Percentiles rank a stretch among this genome's conserved stretches.
Evolutionary conservation across 768 basidiomycete species (phyloP).

Genomic region (Pleurotus djamor): DNA sequence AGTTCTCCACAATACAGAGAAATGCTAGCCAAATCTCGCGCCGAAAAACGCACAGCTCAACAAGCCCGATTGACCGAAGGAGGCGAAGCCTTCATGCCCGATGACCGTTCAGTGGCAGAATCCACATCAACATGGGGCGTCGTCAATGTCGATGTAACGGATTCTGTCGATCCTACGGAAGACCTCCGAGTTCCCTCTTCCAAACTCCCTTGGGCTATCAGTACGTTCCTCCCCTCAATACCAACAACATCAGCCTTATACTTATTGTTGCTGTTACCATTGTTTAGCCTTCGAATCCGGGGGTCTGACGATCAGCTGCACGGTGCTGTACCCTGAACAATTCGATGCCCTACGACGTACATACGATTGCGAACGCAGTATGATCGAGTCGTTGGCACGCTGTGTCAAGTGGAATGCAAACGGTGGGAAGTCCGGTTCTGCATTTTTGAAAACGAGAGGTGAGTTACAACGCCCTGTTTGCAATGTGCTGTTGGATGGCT

Average conservation of each 20-base stretch:
- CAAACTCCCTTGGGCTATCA: conserved; percentile 79
- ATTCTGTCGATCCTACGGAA: conserved; percentile 69
- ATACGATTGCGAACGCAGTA: conserved; percentile 92
- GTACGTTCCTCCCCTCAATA: conserved; percentile 37
- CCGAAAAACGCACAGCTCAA: conserved; percentile 69
- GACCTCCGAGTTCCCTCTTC: conserved; percentile 75
- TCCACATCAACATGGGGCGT: conserved; percentile 92
- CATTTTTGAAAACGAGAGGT: conserved; percentile 96
- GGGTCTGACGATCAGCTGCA: conserved; percentile 88
- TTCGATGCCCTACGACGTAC: conserved; percentile 92
- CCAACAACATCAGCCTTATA: too few relatives aligned
- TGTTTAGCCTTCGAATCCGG: conserved; percentile 83
- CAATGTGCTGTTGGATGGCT: too few relatives aligned
- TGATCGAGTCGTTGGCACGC: conserved; percentile 89
- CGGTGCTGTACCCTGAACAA: conserved; percentile 93
- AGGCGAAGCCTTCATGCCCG: conserved; percentile 90
- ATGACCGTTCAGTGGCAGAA: conserved; percentile 79
- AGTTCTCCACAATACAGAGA: conserved; percentile 85
- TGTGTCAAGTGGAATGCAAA: conserved; percentile 96
- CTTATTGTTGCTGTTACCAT: not conserved
- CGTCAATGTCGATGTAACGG: conserved; percentile 75
- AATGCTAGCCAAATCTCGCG: conserved; percentile 72
- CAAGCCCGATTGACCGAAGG: conserved; percentile 58
- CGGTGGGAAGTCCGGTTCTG: conserved; percentile 96
- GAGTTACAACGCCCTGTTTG: too few relatives aligned